Conservation (phyloP, 2,329 filamentous ascomycete genomes). For the Scedosporium minutisporum region DNA sequence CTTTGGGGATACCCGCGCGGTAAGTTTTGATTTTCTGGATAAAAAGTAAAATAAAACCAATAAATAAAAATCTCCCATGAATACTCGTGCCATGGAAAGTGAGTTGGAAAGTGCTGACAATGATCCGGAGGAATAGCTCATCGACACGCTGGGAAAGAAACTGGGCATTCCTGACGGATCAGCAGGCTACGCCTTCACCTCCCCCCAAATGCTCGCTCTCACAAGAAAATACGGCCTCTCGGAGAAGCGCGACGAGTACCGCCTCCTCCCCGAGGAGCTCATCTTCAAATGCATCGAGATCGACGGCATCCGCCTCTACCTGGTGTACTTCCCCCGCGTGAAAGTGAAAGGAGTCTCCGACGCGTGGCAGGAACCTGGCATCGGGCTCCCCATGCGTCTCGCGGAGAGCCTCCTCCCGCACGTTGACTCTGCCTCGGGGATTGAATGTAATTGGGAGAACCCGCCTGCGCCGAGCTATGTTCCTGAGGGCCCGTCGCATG, state of each 20-base stretch:
- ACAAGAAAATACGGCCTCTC: constrained; percentile 22
- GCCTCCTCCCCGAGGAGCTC: constrained; percentile 24
- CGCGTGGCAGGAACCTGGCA: constrained; percentile 36
- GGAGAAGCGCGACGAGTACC: constrained; percentile 23
- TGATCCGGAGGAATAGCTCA: constrained; percentile 19
- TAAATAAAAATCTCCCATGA: too few species aligned
- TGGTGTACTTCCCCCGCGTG: constrained; percentile 28
- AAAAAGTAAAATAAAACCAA: too few species aligned
- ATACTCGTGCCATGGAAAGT: too few species aligned
- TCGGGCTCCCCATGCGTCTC: constrained; percentile 35
- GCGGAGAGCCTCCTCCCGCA: constrained; percentile 32
- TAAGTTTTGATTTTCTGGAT: too few species aligned
- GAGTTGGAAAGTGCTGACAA: too few species aligned
- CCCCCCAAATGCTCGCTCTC: constrained; percentile 20
- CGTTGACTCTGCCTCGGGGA: constrained; percentile 23
- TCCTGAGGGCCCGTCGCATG: constrained; percentile 27
- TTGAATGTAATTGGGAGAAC: constrained; percentile 12
- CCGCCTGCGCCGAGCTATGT: constrained; percentile 28
- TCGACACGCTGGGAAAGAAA: constrained; percentile 23
- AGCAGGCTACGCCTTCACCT: constrained; percentile 20
- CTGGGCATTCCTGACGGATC: constrained; percentile 17
- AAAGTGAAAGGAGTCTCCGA: constrained; percentile 26
- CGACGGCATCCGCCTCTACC: constrained; percentile 30
- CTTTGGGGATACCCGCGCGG: constrained; percentile 23
- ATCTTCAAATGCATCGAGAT: constrained; percentile 31